Evolutionary conservation across 2,329 filamentous ascomycete genomes (phyloP), one percentile per base, ranked within the genome.

Genomic region (Periconia sp.): DNA sequence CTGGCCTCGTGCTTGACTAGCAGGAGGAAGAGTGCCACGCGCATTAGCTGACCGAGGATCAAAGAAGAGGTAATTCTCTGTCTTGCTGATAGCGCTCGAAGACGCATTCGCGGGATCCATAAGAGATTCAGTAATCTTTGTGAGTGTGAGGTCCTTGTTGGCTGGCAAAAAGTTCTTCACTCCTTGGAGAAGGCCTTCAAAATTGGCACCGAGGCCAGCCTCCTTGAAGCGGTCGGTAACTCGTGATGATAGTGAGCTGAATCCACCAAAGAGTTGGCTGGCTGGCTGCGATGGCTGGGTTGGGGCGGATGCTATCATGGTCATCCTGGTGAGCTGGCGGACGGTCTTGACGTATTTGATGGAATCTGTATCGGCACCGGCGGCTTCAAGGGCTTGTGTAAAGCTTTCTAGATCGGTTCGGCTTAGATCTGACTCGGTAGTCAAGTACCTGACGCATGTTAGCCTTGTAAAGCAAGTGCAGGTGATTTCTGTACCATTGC

Each of bases 101-200:
- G 89, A 90, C 3, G 94, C 92, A 9, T 90, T 84, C 32, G 89
- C 82, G 0, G 94, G 94, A 63, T 99, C 94, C 92, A 99, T 99
- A 61, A 99, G 86, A 1, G 90, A 95, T 70, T 99, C 94, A 28
- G 94, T 92, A 65, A 99, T 96, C 73, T 97, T 97, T 43, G 95
- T 99, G 39, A 99, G 83, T 0, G 94, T 97, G 8, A 97, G 81
- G 65, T 99, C 95, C 59, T 92, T 90, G 73, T 99, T 95, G 11
- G 85, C 89, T 0, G 95, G 94, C n/a, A 99, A 76, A 73, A 99
- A 95, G 72, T 96, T 97, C 74, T 97, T 99, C 64, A 99, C 92
- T 30, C 92, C 92, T 5, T 90, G 92, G 50, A 97, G 92, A 30
- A 99, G 82, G 21, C 88, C 92, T 69, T 97, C 94, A 62, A 99